These are phyloP conservation scores for Laguncularia racemosa DNA, from an alignment of 345 rosid genomes.

Conservation along the genomic window DNA sequence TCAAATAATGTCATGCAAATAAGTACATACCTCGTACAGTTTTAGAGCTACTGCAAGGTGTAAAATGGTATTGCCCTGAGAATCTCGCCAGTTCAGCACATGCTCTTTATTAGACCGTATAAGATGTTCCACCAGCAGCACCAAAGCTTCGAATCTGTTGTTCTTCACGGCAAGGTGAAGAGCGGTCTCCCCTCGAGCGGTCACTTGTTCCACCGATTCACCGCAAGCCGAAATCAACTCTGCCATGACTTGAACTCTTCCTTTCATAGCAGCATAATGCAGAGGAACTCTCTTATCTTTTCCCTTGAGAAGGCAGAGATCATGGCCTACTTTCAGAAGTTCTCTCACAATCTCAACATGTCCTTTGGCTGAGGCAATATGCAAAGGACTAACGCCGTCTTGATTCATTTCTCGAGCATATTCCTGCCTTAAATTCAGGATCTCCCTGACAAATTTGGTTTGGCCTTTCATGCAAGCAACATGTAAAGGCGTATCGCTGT, in stretches of 20 bases:
- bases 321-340: neutral
- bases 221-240: neutral
- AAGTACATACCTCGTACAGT: too few relatives aligned
- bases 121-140: too few relatives aligned
- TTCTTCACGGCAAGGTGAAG: conserved; percentile 1
- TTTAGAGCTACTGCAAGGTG: too few relatives aligned
- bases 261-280: conserved; percentile 4
- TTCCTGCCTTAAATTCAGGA: too few relatives aligned
- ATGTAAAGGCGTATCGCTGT: too few relatives aligned
- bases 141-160: too few relatives aligned
- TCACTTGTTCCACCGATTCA: neutral
- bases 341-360: neutral
- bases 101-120: too few relatives aligned
- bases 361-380: neutral
- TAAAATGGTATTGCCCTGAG: too few relatives aligned
- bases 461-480: too few relatives aligned
- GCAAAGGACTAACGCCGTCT: neutral
- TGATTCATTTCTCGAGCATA: neutral
- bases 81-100: too few relatives aligned
- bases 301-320: neutral
- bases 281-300: neutral
- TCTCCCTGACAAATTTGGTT: too few relatives aligned
- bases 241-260: neutral
- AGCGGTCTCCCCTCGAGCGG: neutral
- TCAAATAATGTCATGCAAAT: too few relatives aligned